Base-by-base conservation (phyloP, 805 yeast genomes). In the Scheffersomyces spartinae region DNA sequence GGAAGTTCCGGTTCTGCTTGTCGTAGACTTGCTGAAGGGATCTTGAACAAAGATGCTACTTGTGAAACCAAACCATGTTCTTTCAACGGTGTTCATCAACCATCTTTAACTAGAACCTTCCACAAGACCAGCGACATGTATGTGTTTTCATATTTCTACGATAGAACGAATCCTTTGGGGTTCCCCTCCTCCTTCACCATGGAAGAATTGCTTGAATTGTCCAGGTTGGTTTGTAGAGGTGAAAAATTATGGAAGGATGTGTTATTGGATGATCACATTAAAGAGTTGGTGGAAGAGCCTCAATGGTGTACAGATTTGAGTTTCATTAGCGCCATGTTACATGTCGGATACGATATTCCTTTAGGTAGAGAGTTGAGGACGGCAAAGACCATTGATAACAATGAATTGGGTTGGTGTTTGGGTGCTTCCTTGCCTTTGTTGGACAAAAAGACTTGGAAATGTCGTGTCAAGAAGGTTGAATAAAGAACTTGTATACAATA, bases 391-490 rank as follows among this genome's bases (percentile, higher is more conserved):
- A 83, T 91, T 40, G 79, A 74, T 26, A 73, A 74, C 45, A 85
- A 83, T 43, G 98, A 91, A 58, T 66, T 91, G 26, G 99, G 98
- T 17, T 91, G 99, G 99, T 91, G 97, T 62, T 64, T 91, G 29
- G 99, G 99, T 41, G 98, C 97, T 2, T 83, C 96, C 2, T 67
- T 91, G 41, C 97, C 97, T 6, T 60, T 91, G 40, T 63, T 91
- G 39, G 91, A 81, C 34, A 61, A 64, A 33, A 55, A 49, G 23
- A 55, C 41, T 23, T 83, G 95, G 95, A 65, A 61, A 26, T 84
- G 95, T 53, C 60, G 53, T 30, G 55, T 64, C 9, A 33, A 45
- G 26, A 42, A 47, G 23, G 20, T 29, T 9, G 18, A 15, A n/a
- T 28, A 24, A 24, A 15, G 20, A 15, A 11, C 13, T 8, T 11